Base-by-base conservation (phyloP, 2,329 filamentous ascomycete species). In the Pleurostoma richardsiae region DNA sequence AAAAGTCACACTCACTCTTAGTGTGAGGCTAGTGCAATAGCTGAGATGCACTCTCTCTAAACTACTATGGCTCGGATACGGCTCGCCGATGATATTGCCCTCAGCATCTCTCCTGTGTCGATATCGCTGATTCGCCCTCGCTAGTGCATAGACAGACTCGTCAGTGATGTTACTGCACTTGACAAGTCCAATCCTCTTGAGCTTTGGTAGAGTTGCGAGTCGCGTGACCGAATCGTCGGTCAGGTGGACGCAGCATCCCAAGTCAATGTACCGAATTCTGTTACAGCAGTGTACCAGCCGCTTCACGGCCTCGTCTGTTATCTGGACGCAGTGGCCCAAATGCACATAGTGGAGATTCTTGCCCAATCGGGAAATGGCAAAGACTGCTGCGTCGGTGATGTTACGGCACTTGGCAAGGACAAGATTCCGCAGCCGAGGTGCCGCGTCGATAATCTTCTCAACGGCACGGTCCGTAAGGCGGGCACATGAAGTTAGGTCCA, bases 311-410 rank as follows among this genome's bases (percentile, higher is more conserved):
- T 83, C 77, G 60, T 99, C 94, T 0, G 92, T 96, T 60, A 99
- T 91, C 41, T 91, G 83, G 29, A 82, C 82, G 66, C 94, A 99
- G 65, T 99, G 94, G 7, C 94, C 94, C 2, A 99, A 77, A 61
- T 99, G 94, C 44, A 99, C 85, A 64, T 96, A 97, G 66, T 99
- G 94, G 46, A 99, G 72, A 58, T 97, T 99, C 73, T 96, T 97
- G 52, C 91, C 90, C 4, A 99, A 77, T 57, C 82, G 85, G 47
- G 90, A 86, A 53, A 99, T 97, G 47, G 91, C 86, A 56, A 86
- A 76, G 6, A 99, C 90, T 6, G 92, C 86, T 41, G 81, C 79
- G 67, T 99, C 92, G 2, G 94, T 97, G 59, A 99, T 88, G 59
- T 91, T 86, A 53, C 87, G 82, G 67, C 94, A 99, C 69, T 99